Evolutionary conservation across 2,329 filamentous ascomycete genomes (phyloP), one percentile per base, ranked within the genome.

Genomic region (Lachnum nothofagi): DNA sequence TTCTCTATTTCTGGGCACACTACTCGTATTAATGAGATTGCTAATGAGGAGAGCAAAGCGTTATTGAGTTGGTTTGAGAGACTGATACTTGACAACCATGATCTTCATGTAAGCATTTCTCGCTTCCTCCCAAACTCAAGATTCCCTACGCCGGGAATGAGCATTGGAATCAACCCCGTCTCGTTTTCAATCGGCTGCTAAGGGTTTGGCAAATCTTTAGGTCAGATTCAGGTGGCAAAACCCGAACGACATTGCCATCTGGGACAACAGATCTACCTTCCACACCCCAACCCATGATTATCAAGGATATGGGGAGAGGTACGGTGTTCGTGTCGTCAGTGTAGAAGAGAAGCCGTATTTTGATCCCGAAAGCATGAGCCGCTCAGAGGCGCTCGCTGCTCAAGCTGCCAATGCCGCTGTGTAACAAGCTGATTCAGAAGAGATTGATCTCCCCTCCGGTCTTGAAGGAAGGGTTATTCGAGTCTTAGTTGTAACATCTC

Each of bases 221-320:
- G 72, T 78, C 24, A 38, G 65, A 12, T 42, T 62, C 33, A 60
- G 56, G 23, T 67, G 63, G 65, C 55, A 62, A 51, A 56, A 59
- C 42, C 37, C 50, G 10, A 64, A 66, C 44, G 65, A 67, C 47
- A 48, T 65, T 46, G 69, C 74, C 1, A 78, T 80, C 53, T 80
- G 77, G 77, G 77, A 80, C 54, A 80, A 80, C 52, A 62, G 76
- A 16, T 71, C 69, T 54, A 71, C 68, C 17, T 78, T 73, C 65
- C 76, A 79, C 56, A 70, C 70, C n/a, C 74, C 75, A 0, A 79
- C 76, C 1, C 74, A 70, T 34, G 76, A 79, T 53, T 77, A 76
- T 49, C 67, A 70, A 4, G 67, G 66, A 5, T 65, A 70, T 24
- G 75, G 74, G 3, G 65, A 70, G 51, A 64, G 76, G 50, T 62